Conservation (phyloP, 208 protist genomes). For the Leishmania aethiopica region DNA sequence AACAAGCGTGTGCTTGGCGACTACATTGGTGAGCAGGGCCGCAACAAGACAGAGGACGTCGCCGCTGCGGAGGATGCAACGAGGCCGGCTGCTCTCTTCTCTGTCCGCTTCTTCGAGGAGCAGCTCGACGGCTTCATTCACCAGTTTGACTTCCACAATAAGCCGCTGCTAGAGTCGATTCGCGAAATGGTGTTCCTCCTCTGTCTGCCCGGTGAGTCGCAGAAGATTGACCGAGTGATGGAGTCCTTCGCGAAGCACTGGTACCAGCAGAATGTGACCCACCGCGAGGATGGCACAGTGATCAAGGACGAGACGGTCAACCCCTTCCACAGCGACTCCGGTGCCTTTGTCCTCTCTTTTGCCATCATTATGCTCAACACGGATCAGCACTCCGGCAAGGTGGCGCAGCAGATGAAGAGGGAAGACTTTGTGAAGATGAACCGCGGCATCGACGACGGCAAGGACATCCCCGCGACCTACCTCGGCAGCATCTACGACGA, state of each 20-base stretch:
- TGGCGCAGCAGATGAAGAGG: slow-evolving; percentile 95
- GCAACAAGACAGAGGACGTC: slow-evolving; percentile 30
- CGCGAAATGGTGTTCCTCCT: slow-evolving; percentile 86
- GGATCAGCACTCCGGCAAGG: slow-evolving; percentile 95
- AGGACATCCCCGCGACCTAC: slow-evolving; percentile 88
- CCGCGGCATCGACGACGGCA: slow-evolving; percentile 95
- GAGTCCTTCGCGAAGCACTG: slow-evolving; percentile 87
- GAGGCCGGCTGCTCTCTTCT: slow-evolving; percentile 43
- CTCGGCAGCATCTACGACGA: slow-evolving; percentile 93
- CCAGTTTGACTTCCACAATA: slow-evolving; percentile 80
- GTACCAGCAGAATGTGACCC: slow-evolving; percentile 57
- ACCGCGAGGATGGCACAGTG: slow-evolving; percentile 20
- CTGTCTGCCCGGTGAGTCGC: slow-evolving; percentile 91
- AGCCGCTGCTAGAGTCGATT: slow-evolving; percentile 76
- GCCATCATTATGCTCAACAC: slow-evolving; percentile 99
- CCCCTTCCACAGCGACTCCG: slow-evolving; percentile 80
- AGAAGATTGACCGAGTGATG: slow-evolving; percentile 95
- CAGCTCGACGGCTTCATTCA: slow-evolving; percentile 82
- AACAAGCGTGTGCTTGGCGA: slow-evolving; percentile 89
- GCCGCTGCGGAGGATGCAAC: background rate
- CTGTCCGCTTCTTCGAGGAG: slow-evolving; percentile 72
- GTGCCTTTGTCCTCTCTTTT: slow-evolving; percentile 96
- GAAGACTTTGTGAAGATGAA: slow-evolving; percentile 96
- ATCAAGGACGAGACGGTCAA: slow-evolving; percentile 57
- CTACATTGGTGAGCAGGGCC: slow-evolving; percentile 87